Conservation (phyloP, 2,329 filamentous ascomycete genomes). For the Elsinoe necatrix region DNA sequence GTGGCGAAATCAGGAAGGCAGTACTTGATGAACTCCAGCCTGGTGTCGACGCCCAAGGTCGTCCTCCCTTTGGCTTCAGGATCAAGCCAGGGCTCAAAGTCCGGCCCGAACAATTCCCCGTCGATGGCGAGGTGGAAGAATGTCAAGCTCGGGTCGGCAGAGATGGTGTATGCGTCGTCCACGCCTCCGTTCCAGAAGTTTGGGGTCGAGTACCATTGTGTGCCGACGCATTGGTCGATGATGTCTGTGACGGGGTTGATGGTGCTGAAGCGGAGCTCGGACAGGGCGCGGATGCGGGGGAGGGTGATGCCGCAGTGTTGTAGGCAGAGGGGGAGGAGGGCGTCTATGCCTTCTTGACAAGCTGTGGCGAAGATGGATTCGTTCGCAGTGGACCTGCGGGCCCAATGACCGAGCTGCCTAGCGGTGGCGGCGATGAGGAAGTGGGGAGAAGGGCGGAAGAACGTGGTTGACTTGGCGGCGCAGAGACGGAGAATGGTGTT, state of each 20-base stretch:
- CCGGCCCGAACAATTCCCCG: constrained; percentile 27
- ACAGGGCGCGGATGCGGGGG: constrained; percentile 26
- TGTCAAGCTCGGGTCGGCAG: constrained; percentile 21
- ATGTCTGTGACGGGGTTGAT: constrained; percentile 29
- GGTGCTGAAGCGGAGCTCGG: constrained; percentile 25
- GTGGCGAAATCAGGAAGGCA: constrained; percentile 25
- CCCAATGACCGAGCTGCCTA: constrained; percentile 29
- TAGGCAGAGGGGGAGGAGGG: constrained; percentile 27
- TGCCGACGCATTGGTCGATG: constrained; percentile 27
- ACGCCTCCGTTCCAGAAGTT: constrained; percentile 30
- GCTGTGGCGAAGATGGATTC: constrained; percentile 20
- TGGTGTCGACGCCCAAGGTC: constrained; percentile 20
- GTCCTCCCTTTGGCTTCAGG: neutral
- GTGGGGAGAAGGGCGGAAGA: constrained; percentile 33
- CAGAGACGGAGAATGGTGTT: constrained; percentile 28
- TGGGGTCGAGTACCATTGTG: constrained; percentile 22
- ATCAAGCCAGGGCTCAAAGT: constrained; percentile 23
- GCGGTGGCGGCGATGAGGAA: constrained; percentile 31
- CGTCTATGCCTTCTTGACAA: constrained; percentile 26
- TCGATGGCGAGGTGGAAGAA: constrained; percentile 30
- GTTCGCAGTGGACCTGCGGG: constrained; percentile 22
- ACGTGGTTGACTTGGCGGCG: constrained; percentile 27
- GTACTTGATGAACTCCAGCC: constrained; percentile 28
- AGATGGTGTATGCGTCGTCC: constrained; percentile 25
- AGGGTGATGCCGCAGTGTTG: constrained; percentile 27